These are phyloP conservation scores for Myochromella boudieri DNA, from an alignment of 768 basidiomycete species.

Conservation along the genomic window DNA sequence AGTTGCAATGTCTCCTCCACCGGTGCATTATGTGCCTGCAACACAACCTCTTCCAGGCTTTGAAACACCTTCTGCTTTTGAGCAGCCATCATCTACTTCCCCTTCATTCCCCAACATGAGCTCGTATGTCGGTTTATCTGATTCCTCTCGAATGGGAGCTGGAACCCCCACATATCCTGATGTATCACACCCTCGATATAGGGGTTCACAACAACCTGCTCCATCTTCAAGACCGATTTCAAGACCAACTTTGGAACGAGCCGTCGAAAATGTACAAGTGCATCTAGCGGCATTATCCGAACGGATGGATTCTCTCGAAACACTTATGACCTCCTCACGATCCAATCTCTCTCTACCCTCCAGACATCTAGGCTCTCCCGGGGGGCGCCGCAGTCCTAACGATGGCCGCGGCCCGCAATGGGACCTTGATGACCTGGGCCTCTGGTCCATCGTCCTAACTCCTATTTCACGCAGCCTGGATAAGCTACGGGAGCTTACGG, in stretches of 20 bases:
- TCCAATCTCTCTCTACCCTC: slow-evolving; percentile 41
- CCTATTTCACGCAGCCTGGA: slow-evolving; percentile 57
- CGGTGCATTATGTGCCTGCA: slow-evolving; percentile 49
- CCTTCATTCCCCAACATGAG: slow-evolving; percentile 36
- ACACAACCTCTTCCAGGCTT: slow-evolving; percentile 73
- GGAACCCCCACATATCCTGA: slow-evolving; percentile 37
- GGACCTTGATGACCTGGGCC: slow-evolving; percentile 80
- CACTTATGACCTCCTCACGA: slow-evolving; percentile 35
- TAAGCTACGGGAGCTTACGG: slow-evolving; percentile 46
- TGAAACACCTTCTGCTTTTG: slow-evolving; percentile 75
- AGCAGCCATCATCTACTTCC: slow-evolving; percentile 40
- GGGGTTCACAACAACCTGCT: slow-evolving; percentile 30
- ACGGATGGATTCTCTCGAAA: slow-evolving; percentile 72
- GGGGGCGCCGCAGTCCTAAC: slow-evolving; percentile 44
- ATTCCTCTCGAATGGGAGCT: slow-evolving; percentile 36
- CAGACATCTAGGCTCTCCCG: slow-evolving; percentile 36
- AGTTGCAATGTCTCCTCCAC: slow-evolving; percentile 55
- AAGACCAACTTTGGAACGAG: slow-evolving; percentile 62
- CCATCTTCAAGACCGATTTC: slow-evolving; percentile 45
- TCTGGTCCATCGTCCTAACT: slow-evolving; percentile 75
- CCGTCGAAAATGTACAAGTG: slow-evolving; percentile 77
- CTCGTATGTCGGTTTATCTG: slow-evolving; percentile 38
- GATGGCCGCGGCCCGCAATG: slow-evolving; percentile 41
- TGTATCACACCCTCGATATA: slow-evolving; percentile 34
- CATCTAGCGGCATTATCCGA: slow-evolving; percentile 82